A percentile compares a stretch with the other conserved stretches of the same genome.
phyloP scores from a whole-genome alignment of 2,329 filamentous ascomycete genomes.

The Colletotrichum sp. region DNA sequence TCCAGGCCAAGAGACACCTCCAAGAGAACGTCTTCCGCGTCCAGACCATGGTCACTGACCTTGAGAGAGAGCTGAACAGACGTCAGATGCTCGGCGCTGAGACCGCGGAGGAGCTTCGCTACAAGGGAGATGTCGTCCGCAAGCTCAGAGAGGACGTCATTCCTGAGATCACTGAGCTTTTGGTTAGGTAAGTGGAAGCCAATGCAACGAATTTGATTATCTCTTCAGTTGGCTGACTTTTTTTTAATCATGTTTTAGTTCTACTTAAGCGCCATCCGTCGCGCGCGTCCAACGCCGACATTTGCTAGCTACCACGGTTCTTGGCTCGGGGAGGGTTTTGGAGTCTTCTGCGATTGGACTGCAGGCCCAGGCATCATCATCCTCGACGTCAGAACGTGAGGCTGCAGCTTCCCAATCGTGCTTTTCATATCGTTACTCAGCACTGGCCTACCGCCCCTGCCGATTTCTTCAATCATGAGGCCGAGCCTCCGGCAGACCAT shows the following conservation, averaged over 20 bases:
- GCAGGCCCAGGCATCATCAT: neutral
- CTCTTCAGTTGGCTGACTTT: neutral
- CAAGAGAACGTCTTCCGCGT: neutral
- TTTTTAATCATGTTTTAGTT: neutral
- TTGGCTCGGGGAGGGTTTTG: neutral
- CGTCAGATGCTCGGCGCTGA: neutral
- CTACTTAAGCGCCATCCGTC: neutral
- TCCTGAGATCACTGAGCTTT: neutral
- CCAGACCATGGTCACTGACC: neutral
- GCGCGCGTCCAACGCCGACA: neutral
- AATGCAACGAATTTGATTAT: neutral
- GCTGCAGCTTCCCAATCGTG: neutral
- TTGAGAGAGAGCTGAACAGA: neutral
- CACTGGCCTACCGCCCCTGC: neutral
- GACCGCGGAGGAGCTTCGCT: neutral
- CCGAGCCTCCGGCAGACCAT: neutral
- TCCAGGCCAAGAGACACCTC: neutral
- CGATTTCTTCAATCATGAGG: neutral
- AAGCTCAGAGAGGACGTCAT: neutral
- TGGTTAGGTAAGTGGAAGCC: neutral
- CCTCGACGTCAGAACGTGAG: neutral
- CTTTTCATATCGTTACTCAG: neutral
- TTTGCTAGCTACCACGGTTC: neutral
- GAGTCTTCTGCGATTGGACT: neutral
- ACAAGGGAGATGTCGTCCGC: neutral